Evolutionary conservation across 495 filamentous ascomycete genomes (phyloP).

Genomic region (Penicillium pulvis): DNA sequence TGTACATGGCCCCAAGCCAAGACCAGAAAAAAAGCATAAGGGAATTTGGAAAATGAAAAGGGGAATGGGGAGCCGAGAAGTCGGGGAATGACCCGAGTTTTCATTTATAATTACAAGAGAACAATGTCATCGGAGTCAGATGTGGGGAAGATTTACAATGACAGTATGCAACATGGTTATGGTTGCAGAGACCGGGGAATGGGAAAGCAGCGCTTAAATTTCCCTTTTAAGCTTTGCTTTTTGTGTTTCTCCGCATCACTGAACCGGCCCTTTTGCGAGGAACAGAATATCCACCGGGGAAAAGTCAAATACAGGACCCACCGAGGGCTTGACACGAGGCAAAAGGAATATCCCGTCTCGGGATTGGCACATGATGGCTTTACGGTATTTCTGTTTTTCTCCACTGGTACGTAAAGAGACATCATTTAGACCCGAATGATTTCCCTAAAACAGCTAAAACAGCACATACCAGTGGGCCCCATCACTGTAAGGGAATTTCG

Average conservation of each 20-base stretch:
- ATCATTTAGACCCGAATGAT: no score
- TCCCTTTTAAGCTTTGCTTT: slow-evolving; percentile 14
- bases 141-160: neutral
- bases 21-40: slow-evolving; percentile 1
- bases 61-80: slow-evolving; percentile 1
- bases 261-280: neutral
- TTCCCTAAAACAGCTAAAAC: no score
- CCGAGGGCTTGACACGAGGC: slow-evolving; percentile 2
- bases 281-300: slow-evolving; percentile 20
- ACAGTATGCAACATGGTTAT: slow-evolving; percentile 6
- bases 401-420: no score
- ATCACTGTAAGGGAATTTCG: neutral
- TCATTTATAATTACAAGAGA: slow-evolving; percentile 1
- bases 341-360: slow-evolving; percentile 4
- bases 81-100: neutral
- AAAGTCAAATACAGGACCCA: slow-evolving; percentile 16
- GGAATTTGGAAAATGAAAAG: neutral
- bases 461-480: no score
- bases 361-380: neutral
- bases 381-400: neutral
- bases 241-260: slow-evolving; percentile 12
- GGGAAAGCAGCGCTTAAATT: slow-evolving; percentile 6
- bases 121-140: slow-evolving; percentile 2
- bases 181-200: neutral
- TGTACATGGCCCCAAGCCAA: neutral